Base-by-base conservation (phyloP, 495 filamentous ascomycete genomes). In the Thermothielavioides terrestris region DNA sequence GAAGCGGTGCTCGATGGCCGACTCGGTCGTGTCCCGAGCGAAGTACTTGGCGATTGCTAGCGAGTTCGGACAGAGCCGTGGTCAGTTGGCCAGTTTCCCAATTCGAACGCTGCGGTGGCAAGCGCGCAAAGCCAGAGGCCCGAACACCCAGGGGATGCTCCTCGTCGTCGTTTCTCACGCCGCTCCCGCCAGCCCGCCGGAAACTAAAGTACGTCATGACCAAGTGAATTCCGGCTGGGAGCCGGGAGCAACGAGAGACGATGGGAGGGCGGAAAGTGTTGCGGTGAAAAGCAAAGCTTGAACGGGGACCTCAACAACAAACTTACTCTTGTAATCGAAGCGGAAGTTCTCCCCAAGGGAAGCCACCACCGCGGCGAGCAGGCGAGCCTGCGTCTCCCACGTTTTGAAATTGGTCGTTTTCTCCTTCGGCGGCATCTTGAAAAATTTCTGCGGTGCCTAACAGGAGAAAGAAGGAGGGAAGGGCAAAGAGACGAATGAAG, bases 271-370 rank as follows among this genome's bases (percentile, higher is more conserved):
- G 20, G 20, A 15, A n/a, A 17, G 49, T 11, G 15, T 4, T 20
- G 15, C 23, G 25, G 4, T n/a, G 18, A 21, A 42, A 48, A 22
- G 15, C 9, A 7, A 42, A 8, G 27, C 18, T 26, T 12, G 43
- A n/a, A n/a, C 27, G 25, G 32, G 23, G 15, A 43, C 42, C 1
- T 2, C 30, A 42, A 30, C 12, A 27, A 17, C 14, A 46, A 14
- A 60, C 74, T 62, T 68, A 79, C 77, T 70, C 28, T 63, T 63
- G 60, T 70, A 78, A 46, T 78, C 69, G 1, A 77, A 63, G 39
- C 67, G 69, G 2, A 63, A 40, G 3, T 66, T 63, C 0, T 65
- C 65, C 25, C n/a, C n/a, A n/a, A 69, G 64, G 17, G 74, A 65
- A 0, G 73, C 75, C 1, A 79, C 44, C n/a, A 78, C 53, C 4